A percentile compares a stretch with the other conserved stretches of the same genome.
Evolutionary conservation across 306 rosid species (phyloP).

Genomic region (Benincasa hispida): DNA sequence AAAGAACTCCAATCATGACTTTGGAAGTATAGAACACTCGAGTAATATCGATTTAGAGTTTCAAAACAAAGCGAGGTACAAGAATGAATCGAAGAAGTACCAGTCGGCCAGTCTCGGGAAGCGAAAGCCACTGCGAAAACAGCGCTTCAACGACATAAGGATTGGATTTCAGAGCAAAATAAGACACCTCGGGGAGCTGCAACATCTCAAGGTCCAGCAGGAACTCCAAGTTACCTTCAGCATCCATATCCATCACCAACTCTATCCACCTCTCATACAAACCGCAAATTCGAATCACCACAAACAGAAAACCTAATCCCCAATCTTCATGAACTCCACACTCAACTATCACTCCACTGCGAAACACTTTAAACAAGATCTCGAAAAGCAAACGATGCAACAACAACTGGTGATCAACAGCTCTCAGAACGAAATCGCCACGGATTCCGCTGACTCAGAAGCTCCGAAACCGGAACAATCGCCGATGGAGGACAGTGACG

Average conservation of each 20-base stretch:
- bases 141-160: constrained; percentile 48
- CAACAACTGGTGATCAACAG: background rate
- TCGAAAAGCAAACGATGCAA: background rate
- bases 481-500: background rate
- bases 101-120: constrained; percentile 66
- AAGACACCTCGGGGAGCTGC: constrained; percentile 81
- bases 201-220: constrained; percentile 66
- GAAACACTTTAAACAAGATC: background rate
- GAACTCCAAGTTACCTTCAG: constrained; percentile 46
- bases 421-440: background rate
- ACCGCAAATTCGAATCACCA: background rate
- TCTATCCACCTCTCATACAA: background rate
- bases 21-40: background rate
- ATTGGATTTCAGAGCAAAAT: constrained; percentile 64
- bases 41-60: background rate
- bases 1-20: background rate
- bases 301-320: background rate
- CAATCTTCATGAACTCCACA: background rate
- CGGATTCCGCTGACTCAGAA: background rate
- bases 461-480: background rate
- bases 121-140: constrained; percentile 86
- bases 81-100: constrained; percentile 23
- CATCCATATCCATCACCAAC: constrained; percentile 50
- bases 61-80: background rate
- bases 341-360: background rate